A percentile compares a stretch with the other conserved stretches of the same genome.
Conservation (phyloP, 208 protist genomes). For the Sergeia podlipaevii region DNA sequence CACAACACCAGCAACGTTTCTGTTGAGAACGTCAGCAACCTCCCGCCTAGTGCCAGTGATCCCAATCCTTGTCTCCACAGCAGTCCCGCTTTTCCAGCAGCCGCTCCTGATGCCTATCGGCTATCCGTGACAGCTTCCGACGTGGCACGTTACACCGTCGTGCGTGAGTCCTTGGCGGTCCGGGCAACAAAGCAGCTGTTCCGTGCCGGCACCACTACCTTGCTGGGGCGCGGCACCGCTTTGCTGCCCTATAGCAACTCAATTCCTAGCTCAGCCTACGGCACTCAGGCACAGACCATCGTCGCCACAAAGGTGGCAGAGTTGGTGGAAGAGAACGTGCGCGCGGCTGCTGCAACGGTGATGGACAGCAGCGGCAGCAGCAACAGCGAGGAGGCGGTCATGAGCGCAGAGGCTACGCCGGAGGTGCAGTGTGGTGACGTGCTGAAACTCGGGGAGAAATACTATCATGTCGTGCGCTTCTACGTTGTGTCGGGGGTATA, state of each 20-base stretch:
- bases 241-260: conserved; percentile 32
- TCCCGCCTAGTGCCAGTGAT: not conserved
- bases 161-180: conserved; percentile 40
- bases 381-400: too few species aligned
- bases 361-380: too few species aligned
- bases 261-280: conserved; percentile 60
- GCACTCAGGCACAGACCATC: conserved; percentile 30
- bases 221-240: conserved; percentile 30
- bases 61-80: not conserved
- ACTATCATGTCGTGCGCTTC: conserved; percentile 46
- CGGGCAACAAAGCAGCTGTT: conserved; percentile 81
- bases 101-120: too few species aligned
- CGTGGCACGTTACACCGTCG: conserved; percentile 24
- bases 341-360: not conserved
- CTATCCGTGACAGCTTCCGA: too few species aligned
- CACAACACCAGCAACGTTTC: too few species aligned
- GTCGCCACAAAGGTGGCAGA: conserved; percentile 28
- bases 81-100: not conserved
- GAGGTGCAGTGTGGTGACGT: conserved; percentile 41
- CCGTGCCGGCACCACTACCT: conserved; percentile 11
- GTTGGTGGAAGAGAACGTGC: conserved; percentile 48
- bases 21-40: too few species aligned
- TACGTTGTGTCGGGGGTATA: conserved; percentile 71
- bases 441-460: conserved; percentile 22
- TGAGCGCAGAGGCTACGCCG: conserved; percentile 17